These are phyloP conservation scores for Tulasnella sp. DNA, from an alignment of 768 basidiomycete genomes.

Conservation along the genomic window DNA sequence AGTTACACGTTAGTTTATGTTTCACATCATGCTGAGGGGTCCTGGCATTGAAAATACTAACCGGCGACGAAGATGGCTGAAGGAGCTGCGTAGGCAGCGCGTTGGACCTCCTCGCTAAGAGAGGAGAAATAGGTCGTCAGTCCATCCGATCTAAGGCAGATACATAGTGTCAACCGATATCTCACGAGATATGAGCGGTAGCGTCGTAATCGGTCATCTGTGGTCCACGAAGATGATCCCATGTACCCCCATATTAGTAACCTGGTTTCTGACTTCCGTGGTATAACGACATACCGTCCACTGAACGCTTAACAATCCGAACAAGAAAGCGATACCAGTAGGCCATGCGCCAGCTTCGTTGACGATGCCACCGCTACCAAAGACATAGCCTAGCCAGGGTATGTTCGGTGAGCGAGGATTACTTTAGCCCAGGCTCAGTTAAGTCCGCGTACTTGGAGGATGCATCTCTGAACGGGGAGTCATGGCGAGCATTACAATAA, in stretches of 20 bases:
- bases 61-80: conserved; percentile 65
- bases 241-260: no score
- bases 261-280: no score
- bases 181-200: conserved; percentile 74
- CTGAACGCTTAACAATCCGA: conserved; percentile 84
- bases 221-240: background rate
- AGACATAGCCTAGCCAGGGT: conserved; percentile 59
- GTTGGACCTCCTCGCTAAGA: conserved; percentile 68
- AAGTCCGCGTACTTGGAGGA: conserved; percentile 49
- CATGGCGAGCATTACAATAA: conserved; percentile 78
- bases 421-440: background rate
- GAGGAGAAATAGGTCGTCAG: conserved; percentile 6
- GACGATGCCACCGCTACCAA: conserved; percentile 69
- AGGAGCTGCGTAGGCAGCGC: conserved; percentile 74
- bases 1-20: background rate
- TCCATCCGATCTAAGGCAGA: background rate
- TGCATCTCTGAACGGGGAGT: conserved; percentile 80
- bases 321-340: conserved; percentile 77
- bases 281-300: conserved; percentile 62
- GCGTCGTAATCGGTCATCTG: conserved; percentile 54
- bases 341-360: conserved; percentile 82
- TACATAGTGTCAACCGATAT: no score
- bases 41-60: conserved; percentile 25
- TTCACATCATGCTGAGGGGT: background rate
- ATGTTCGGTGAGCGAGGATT: background rate